Evolutionary conservation across 805 yeast species (phyloP).

Genomic region (Ogataea allantospora): DNA sequence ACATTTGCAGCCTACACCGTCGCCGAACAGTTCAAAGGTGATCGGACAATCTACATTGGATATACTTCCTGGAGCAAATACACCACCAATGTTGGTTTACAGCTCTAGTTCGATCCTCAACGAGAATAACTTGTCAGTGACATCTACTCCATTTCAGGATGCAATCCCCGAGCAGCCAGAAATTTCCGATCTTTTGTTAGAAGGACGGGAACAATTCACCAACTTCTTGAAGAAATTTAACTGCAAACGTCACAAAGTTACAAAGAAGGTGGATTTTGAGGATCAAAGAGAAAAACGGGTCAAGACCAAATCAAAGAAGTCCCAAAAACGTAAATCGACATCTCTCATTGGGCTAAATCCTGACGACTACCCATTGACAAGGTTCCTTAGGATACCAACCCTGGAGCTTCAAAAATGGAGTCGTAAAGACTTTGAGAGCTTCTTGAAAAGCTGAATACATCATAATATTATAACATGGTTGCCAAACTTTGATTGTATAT

Average conservation of each 20-base stretch:
- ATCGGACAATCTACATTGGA: constrained; percentile 22
- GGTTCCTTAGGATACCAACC: constrained; percentile 4
- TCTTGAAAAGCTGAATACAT: not conserved
- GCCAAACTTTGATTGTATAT: not conserved
- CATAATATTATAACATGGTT: not conserved
- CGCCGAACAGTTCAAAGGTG: constrained; percentile 5
- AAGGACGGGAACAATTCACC: constrained; percentile 4
- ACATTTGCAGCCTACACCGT: not conserved
- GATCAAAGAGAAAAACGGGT: constrained; percentile 3
- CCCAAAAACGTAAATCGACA: not conserved
- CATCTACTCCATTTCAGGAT: constrained; percentile 19
- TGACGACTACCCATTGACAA: constrained; percentile 3
- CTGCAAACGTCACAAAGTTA: constrained; percentile 1
- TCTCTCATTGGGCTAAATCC: constrained; percentile 2
- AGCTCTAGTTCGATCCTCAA: constrained; percentile 18
- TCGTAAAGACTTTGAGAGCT: constrained; percentile 14
- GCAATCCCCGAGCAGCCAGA: constrained; percentile 7
- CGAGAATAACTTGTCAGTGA: constrained; percentile 17
- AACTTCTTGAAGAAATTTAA: constrained; percentile 11
- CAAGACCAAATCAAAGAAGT: not conserved
- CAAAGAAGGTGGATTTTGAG: constrained; percentile 17
- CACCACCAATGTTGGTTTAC: constrained; percentile 19
- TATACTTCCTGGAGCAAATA: constrained; percentile 20
- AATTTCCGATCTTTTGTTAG: not conserved
- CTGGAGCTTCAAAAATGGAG: constrained; percentile 9